Evolutionary conservation across 208 protist genomes (phyloP).

Genomic region (Wallacemonas collosoma): DNA sequence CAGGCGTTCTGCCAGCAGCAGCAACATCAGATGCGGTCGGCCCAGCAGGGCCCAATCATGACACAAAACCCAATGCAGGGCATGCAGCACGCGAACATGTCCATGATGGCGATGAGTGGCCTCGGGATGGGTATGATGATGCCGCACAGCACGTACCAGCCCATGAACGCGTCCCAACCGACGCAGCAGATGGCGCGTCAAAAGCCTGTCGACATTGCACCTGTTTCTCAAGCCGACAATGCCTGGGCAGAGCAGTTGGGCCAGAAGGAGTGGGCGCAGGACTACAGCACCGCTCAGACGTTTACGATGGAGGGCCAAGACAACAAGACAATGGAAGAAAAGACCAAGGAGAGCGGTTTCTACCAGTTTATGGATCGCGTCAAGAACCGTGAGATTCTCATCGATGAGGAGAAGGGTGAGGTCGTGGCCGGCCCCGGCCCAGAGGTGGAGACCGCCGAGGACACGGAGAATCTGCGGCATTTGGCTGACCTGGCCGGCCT

Average conservation of each 20-base stretch:
- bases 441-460: conserved; percentile 50
- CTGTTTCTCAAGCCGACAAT: conserved; percentile 23
- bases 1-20: conserved; percentile 51
- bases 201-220: conserved; percentile 20
- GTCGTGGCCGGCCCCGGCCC: conserved; percentile 72
- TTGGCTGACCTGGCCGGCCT: conserved; percentile 53
- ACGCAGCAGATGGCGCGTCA: conserved; percentile 30
- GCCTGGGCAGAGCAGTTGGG: conserved; percentile 67
- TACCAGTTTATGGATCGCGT: conserved; percentile 85
- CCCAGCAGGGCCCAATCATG: conserved; percentile 20
- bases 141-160: conserved; percentile 49
- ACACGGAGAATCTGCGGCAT: conserved; percentile 60
- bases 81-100: conserved; percentile 54
- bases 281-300: conserved; percentile 71
- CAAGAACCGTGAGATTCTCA: conserved; percentile 67
- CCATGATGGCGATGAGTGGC: conserved; percentile 33
- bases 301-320: conserved; percentile 51
- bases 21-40: conserved; percentile 45
- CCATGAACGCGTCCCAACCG: conserved; percentile 36
- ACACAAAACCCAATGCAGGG: conserved; percentile 38
- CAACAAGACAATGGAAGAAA: conserved; percentile 56
- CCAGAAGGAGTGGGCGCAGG: conserved; percentile 67
- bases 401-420: conserved; percentile 81
- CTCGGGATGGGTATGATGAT: conserved; percentile 55
- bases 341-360: conserved; percentile 69